Percentiles rank a stretch among this genome's conserved stretches.
Evolutionary conservation across 225 moss, liverwort and hornwort species (phyloP).

Genomic region (Physcomitrellopsis africana): DNA sequence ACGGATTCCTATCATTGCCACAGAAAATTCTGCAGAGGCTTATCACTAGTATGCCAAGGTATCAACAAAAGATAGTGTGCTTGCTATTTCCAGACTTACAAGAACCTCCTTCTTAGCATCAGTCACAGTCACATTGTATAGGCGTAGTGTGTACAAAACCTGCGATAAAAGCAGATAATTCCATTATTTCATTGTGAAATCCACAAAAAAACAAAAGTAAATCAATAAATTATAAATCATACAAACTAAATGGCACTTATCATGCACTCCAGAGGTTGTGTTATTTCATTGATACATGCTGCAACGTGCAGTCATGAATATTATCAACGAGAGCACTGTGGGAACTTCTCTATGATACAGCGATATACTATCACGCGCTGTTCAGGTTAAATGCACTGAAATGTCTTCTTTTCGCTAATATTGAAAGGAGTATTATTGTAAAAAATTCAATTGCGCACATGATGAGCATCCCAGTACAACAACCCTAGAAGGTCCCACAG

Average conservation of each 20-base stretch:
- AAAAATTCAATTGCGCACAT: no score
- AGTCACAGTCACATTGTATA: slow-evolving; percentile 55
- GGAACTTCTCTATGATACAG: not conserved
- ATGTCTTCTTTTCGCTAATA: no score
- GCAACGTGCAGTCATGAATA: not conserved
- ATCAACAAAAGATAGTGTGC: not conserved
- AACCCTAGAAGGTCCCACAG: no score
- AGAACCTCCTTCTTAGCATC: slow-evolving; percentile 66
- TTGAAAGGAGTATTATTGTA: no score
- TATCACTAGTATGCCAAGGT: slow-evolving; percentile 3
- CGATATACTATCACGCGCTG: not conserved
- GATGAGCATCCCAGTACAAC: no score
- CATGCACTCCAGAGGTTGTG: no score
- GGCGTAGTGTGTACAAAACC: slow-evolving; percentile 72
- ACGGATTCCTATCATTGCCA: not conserved
- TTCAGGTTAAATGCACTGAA: not conserved
- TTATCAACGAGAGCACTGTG: not conserved
- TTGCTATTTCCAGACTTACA: slow-evolving; percentile 42
- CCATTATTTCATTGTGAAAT: not conserved
- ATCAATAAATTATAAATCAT: not conserved
- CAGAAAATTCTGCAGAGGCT: not conserved
- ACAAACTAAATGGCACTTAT: not conserved
- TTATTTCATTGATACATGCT: not conserved
- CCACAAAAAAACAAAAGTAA: not conserved
- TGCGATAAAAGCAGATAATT: slow-evolving; percentile 32